Conservation (phyloP, 2,329 filamentous ascomycete genomes). For the Fusarium miscanthi region DNA sequence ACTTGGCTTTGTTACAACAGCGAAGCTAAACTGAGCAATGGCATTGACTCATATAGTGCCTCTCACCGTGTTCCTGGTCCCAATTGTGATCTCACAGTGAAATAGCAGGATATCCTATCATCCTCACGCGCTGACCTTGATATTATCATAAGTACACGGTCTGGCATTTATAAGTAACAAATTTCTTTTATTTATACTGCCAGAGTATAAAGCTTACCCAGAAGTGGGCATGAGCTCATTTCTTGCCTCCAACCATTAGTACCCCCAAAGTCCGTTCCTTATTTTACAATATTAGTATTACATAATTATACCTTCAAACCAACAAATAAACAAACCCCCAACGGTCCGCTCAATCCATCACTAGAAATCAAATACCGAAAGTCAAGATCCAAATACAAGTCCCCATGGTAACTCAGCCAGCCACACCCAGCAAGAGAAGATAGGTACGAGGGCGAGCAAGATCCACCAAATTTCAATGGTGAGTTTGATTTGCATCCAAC, state of each 20-base stretch:
- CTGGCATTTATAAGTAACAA: background rate
- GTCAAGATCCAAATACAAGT: background rate
- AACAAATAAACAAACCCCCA: background rate
- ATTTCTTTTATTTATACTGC: background rate
- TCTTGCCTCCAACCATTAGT: background rate
- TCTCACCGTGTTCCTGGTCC: background rate
- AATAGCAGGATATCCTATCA: background rate
- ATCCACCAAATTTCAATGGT: slow-evolving; percentile 63
- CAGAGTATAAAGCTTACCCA: background rate
- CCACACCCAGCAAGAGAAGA: slow-evolving; percentile 55
- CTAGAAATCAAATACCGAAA: background rate
- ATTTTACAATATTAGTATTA: slow-evolving; percentile 6
- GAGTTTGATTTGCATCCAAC: slow-evolving; percentile 58
- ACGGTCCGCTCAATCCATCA: background rate
- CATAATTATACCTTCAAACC: background rate
- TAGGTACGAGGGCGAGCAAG: slow-evolving; percentile 55
- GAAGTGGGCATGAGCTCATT: background rate
- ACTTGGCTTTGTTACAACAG: background rate
- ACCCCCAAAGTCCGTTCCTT: background rate
- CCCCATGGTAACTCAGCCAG: slow-evolving; percentile 38
- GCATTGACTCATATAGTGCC: background rate
- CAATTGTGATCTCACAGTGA: background rate
- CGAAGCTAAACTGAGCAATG: background rate
- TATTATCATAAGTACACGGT: accelerated
- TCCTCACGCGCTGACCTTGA: no score